Conservation (phyloP, 225 moss, liverwort and hornwort genomes). For the Pseudoscleropodium purum region DNA sequence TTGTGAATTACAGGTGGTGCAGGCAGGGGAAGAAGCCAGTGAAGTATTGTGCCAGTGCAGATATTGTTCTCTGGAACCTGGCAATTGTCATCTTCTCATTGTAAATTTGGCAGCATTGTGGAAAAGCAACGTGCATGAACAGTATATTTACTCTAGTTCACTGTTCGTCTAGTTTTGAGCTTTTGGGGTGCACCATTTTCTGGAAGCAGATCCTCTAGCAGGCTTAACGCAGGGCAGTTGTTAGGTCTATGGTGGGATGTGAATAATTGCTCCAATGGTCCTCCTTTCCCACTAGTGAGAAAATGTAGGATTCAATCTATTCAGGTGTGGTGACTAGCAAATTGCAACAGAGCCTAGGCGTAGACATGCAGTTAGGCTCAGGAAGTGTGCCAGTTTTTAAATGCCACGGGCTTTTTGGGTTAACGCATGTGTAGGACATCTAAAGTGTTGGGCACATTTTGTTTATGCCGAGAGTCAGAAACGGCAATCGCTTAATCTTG, state of each 20-base stretch:
- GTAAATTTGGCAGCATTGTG: slow-evolving; percentile 14
- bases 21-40: slow-evolving; percentile 46
- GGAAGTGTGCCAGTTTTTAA: neutral
- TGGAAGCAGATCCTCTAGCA: neutral
- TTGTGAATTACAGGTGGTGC: slow-evolving; percentile 24
- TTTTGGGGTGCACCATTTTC: neutral
- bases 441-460: neutral
- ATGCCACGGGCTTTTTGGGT: neutral
- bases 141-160: neutral
- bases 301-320: slow-evolving; percentile 3
- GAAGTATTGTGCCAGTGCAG: neutral
- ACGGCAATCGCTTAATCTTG: neutral
- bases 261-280: neutral
- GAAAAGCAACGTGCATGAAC: neutral
- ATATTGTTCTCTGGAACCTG: neutral
- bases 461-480: neutral
- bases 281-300: neutral
- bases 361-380: neutral
- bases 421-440: neutral
- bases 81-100: neutral
- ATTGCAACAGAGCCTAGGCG: neutral
- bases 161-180: neutral
- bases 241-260: neutral
- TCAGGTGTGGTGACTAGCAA: slow-evolving; percentile 1
- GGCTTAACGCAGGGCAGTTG: neutral